Evolutionary conservation across 352 stramenopile species (phyloP).

Genomic region (Globisporangium iwayamae): DNA sequence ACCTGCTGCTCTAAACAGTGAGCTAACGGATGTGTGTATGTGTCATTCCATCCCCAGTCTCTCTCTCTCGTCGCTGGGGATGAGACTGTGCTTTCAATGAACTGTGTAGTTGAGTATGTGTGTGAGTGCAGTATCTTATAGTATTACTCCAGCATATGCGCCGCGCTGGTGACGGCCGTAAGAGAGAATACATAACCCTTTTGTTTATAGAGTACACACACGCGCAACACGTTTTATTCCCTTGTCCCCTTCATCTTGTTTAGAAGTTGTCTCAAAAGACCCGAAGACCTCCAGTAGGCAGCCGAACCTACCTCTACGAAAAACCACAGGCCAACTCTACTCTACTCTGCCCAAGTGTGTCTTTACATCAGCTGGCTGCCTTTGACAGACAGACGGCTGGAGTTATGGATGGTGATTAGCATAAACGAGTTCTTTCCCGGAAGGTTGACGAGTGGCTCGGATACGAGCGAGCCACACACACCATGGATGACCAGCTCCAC

Average conservation of each 20-base stretch:
- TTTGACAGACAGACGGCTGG: too few relatives aligned
- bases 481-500: not conserved
- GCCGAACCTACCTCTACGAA: too few relatives aligned
- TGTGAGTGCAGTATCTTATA: conserved; percentile 17
- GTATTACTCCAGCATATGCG: not conserved
- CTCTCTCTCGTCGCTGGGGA: not conserved
- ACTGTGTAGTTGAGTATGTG: conserved; percentile 12
- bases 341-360: too few relatives aligned
- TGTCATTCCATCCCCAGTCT: not conserved
- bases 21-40: conserved; percentile 4
- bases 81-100: conserved; percentile 11
- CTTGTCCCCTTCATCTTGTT: not conserved
- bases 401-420: not conserved
- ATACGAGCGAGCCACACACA: not conserved
- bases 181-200: conserved; percentile 13
- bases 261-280: too few relatives aligned
- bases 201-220: conserved; percentile 13
- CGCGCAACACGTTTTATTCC: not conserved
- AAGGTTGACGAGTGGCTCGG: not conserved
- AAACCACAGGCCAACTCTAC: too few relatives aligned
- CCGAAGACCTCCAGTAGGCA: too few relatives aligned
- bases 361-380: too few relatives aligned
- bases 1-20: conserved; percentile 40
- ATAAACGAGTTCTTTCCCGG: not conserved
- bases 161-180: conserved; percentile 1